A percentile compares a stretch with the other conserved stretches of the same genome.
These are phyloP conservation scores for Alternaria sp. DNA, from an alignment of 2,329 filamentous ascomycete genomes.

Conservation along the genomic window DNA sequence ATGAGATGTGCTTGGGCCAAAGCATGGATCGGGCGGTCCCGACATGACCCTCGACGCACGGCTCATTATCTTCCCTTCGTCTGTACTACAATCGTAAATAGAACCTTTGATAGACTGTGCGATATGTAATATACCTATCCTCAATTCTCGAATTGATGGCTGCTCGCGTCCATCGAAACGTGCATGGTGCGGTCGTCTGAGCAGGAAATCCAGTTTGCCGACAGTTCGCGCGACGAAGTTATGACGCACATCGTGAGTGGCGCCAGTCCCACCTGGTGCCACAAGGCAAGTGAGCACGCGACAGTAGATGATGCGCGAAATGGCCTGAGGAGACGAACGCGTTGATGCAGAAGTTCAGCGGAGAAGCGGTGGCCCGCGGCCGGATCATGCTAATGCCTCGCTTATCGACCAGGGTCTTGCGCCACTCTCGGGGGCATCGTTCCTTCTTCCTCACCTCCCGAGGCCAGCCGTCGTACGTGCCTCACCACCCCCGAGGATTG, in stretches of 20 bases:
- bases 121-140: background rate
- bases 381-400: slow-evolving; percentile 5
- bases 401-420: slow-evolving; percentile 1
- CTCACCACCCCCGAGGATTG: background rate
- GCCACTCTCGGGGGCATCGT: background rate
- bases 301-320: slow-evolving; percentile 1
- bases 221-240: background rate
- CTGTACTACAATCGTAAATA: background rate
- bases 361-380: slow-evolving; percentile 3
- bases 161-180: background rate
- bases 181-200: background rate
- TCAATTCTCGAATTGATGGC: background rate
- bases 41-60: background rate
- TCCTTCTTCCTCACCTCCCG: background rate
- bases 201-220: background rate
- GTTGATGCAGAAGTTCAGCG: slow-evolving; percentile 10
- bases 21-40: slow-evolving; percentile 45
- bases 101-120: background rate
- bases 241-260: background rate
- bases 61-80: background rate
- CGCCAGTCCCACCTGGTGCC: background rate
- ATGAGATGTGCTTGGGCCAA: slow-evolving; percentile 54
- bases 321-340: background rate
- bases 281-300: background rate
- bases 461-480: background rate